A percentile compares a stretch with the other conserved stretches of the same genome.
phyloP scores from a whole-genome alignment of 805 yeast genomes.

The Myxozyma nipponensis region DNA sequence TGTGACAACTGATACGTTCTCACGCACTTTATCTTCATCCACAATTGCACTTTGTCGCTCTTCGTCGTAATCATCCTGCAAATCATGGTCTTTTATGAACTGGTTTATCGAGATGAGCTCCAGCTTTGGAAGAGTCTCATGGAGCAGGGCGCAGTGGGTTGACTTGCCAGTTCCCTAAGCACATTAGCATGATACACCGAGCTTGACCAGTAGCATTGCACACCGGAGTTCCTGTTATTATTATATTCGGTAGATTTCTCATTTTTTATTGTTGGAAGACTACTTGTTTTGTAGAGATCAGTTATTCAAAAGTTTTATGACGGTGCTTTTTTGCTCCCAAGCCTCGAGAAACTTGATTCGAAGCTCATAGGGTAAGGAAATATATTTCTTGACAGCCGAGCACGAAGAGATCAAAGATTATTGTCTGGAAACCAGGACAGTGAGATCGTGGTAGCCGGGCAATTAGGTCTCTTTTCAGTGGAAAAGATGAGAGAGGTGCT shows the following conservation, averaged over 20 bases:
- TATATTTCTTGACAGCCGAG: too few relatives aligned
- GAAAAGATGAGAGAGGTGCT: conserved; percentile 64
- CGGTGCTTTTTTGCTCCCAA: conserved; percentile 36
- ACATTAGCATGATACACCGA: conserved; percentile 14
- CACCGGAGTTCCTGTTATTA: conserved; percentile 92
- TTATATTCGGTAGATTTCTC: conserved; percentile 54
- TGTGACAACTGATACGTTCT: not conserved
- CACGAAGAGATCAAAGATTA: too few relatives aligned
- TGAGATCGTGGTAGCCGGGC: too few relatives aligned
- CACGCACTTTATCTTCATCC: conserved; percentile 69
- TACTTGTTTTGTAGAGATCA: not conserved
- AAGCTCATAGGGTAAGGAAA: not conserved
- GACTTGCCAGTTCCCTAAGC: conserved; percentile 71
- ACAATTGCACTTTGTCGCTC: conserved; percentile 81
- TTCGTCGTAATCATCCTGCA: conserved; percentile 82
- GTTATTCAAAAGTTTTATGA: too few relatives aligned
- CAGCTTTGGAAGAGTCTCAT: conserved; percentile 48
- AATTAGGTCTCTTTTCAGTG: too few relatives aligned
- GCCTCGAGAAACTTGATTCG: conserved; percentile 1
- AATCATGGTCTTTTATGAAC: conserved; percentile 70
- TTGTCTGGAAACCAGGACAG: too few relatives aligned
- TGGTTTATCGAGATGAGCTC: conserved; percentile 67
- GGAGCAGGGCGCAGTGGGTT: conserved; percentile 63
- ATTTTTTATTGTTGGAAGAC: conserved; percentile 25
- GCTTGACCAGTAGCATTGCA: conserved; percentile 32